phyloP scores from a whole-genome alignment of 768 basidiomycete genomes.

The Suillus subalutaceus region DNA sequence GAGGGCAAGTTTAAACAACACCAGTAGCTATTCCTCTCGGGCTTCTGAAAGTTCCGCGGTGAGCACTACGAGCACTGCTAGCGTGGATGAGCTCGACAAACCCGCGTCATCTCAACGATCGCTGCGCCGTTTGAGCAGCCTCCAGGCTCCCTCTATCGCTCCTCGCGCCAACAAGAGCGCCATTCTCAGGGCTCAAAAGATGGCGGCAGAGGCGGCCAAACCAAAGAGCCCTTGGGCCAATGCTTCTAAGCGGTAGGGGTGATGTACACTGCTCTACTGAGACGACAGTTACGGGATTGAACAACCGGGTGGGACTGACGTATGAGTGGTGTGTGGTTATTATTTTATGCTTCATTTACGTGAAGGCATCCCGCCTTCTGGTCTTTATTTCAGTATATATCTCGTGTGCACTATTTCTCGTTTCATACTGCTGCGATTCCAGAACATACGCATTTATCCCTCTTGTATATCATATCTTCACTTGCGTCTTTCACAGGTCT shows the following conservation, averaged over 20 bases:
- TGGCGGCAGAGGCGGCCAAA: slow-evolving; percentile 40
- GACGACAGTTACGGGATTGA: neutral
- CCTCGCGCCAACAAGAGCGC: slow-evolving; percentile 81
- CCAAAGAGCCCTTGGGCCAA: slow-evolving; percentile 37
- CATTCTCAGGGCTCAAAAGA: slow-evolving; percentile 67
- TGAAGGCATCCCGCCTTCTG: slow-evolving; percentile 15
- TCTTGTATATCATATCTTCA: slow-evolving; percentile 17
- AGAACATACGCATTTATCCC: slow-evolving; percentile 12
- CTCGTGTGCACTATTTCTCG: slow-evolving; percentile 15
- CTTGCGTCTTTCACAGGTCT: slow-evolving; percentile 15
- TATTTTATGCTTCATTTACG: slow-evolving; percentile 26
- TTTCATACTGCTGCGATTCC: slow-evolving; percentile 22
- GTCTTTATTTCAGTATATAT: slow-evolving; percentile 21
- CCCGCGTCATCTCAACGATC: slow-evolving; percentile 30
- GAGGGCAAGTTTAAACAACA: slow-evolving; percentile 17
- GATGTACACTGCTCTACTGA: neutral
- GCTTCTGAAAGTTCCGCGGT: slow-evolving; percentile 30
- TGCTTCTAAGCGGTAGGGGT: slow-evolving; percentile 27
- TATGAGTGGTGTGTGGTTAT: slow-evolving; percentile 5
- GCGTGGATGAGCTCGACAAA: slow-evolving; percentile 19
- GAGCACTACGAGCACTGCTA: slow-evolving; percentile 31
- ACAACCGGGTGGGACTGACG: neutral
- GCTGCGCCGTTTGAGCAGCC: slow-evolving; percentile 56
- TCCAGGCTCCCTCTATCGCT: slow-evolving; percentile 59
- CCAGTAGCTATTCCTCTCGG: slow-evolving; percentile 26